phyloP scores from a whole-genome alignment of 345 rosid genomes.

The Eucalyptus fibrosa region DNA sequence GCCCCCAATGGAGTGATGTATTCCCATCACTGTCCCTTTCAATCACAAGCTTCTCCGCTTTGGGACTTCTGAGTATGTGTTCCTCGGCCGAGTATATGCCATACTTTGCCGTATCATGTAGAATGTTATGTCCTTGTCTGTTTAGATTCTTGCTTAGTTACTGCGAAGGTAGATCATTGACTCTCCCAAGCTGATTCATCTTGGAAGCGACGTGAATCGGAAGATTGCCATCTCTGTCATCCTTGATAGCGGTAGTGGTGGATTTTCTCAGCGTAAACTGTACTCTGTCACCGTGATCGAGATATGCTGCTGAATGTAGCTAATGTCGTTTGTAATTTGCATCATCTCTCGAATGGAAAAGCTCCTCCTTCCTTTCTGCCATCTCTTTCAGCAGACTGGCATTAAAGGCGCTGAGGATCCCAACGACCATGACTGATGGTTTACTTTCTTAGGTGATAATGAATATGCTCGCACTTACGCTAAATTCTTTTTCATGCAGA shows the following conservation, averaged over 20 bases:
- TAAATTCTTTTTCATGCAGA: not conserved
- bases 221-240: not conserved
- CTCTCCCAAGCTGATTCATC: not conserved
- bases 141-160: not conserved
- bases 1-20: not conserved
- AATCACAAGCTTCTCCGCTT: not conserved
- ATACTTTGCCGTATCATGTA: not conserved
- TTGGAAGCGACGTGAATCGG: not conserved
- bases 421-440: not conserved
- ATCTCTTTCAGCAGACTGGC: not conserved
- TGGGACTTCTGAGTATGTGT: not conserved
- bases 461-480: not conserved
- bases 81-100: not conserved
- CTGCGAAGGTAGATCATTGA: not conserved
- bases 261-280: not conserved
- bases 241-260: accelerated
- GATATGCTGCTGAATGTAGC: not conserved
- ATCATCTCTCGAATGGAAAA: not conserved
- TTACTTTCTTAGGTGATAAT: not conserved
- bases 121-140: not conserved
- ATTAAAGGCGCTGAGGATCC: not conserved
- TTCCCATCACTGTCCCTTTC: not conserved
- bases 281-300: accelerated
- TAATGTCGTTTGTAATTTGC: not conserved
- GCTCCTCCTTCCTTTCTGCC: not conserved